Conservation (phyloP, 148 eudicot genomes). For the Suaeda aralocaspica region DNA sequence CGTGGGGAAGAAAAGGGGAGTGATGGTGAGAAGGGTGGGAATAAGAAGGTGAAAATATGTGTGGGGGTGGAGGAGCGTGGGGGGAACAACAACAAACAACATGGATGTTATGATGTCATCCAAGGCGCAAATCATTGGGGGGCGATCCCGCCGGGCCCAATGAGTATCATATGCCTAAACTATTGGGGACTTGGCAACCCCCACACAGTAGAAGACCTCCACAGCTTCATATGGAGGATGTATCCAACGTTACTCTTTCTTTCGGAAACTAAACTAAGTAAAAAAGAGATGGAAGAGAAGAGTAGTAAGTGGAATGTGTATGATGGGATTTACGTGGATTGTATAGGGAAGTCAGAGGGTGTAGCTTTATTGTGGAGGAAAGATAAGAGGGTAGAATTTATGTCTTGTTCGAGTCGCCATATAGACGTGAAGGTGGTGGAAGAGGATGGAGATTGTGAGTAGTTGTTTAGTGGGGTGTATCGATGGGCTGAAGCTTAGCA, state of each 20-base stretch:
- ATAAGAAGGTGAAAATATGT: too few species aligned
- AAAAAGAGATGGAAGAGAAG: neutral
- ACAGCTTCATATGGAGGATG: neutral
- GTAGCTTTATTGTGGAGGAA: neutral
- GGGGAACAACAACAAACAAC: too few species aligned
- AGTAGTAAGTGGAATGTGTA: too few species aligned
- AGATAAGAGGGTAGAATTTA: neutral
- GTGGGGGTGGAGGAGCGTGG: too few species aligned
- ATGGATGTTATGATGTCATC: neutral
- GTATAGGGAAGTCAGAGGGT: neutral
- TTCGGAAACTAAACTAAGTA: neutral
- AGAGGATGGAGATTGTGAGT: neutral
- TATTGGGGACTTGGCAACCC: neutral
- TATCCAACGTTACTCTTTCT: neutral
- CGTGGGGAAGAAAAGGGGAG: too few species aligned
- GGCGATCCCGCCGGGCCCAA: neutral
- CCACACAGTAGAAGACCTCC: neutral
- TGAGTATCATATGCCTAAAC: neutral
- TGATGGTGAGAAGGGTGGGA: too few species aligned
- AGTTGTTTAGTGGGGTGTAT: neutral
- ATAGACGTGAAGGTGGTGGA: neutral
- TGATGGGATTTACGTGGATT: neutral
- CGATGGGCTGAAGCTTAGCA: neutral
- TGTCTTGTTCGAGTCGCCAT: neutral
- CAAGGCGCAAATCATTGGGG: neutral